Evolutionary conservation across 2,329 filamentous ascomycete genomes (phyloP), one percentile per base, ranked within the genome.

Genomic region (Xylariomycetidae sp.): DNA sequence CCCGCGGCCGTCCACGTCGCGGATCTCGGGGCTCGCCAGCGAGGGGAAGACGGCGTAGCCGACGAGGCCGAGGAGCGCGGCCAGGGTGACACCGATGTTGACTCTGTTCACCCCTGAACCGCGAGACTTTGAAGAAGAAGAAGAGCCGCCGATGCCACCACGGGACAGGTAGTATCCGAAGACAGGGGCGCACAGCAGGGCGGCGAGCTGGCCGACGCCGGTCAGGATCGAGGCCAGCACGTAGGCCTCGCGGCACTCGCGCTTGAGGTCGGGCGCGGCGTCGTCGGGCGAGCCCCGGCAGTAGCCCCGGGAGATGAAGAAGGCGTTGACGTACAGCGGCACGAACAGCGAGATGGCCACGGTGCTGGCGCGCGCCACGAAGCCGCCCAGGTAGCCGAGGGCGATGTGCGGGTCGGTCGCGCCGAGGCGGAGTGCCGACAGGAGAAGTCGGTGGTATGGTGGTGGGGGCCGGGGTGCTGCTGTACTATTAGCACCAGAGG

Each of bases 261-360:
- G 75, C 59, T 94, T 95, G 47, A 95, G 80, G 49, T 90, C 85
- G 1, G 77, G 76, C 0, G 73, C 77, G 1, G 78, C 67, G 48
- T 82, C 77, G 43, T 77, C 67, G 1, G 79, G 78, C 0, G 72
- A 74, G 12, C 76, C 77, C 25, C 78, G 72, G 63, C 92, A 97
- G 45, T 85, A 82, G 3, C 88, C 89, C 33, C 83, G 82, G 30
- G 70, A 67, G 43, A 90, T 85, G 60, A 90, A 97, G 59, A 87
- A 95, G 16, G 87, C 82, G 56, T 97, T 97, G 49, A 96, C 80
- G 54, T 85, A 94, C 2, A 98, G 74, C 1, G 92, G 92, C 34
- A 98, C 85, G 63, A 97, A 98, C 5, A 97, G 75, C 1, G 88
- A 94, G 45, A 98, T 94, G 33, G 86, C 90, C 5, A 98, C 92